Conservation (phyloP, 192 early-diverging fungal species). For the Backusella westeae region DNA sequence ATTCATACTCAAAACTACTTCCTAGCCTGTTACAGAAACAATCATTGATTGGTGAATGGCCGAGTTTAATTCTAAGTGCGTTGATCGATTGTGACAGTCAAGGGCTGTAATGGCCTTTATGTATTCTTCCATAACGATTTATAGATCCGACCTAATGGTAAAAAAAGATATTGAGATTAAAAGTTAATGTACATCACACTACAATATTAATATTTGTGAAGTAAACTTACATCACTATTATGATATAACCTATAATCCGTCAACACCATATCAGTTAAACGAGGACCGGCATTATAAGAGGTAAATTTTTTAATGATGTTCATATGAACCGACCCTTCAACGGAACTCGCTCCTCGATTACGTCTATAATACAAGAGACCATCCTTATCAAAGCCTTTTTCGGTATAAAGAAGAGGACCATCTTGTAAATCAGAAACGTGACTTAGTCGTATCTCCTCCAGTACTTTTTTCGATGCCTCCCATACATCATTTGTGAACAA, state of each 20-base stretch:
- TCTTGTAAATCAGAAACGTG: background rate
- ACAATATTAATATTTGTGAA: no score
- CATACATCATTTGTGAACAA: background rate
- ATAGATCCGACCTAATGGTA: background rate
- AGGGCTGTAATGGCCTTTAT: background rate
- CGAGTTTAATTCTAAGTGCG: background rate
- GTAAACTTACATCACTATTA: background rate
- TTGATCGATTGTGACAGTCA: background rate
- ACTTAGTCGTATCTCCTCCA: background rate
- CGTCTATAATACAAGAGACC: background rate
- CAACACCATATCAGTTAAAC: background rate
- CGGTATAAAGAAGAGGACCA: background rate
- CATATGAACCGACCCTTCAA: background rate
- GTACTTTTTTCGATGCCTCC: background rate
- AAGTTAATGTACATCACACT: no score
- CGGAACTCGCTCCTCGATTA: background rate
- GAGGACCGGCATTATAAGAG: background rate
- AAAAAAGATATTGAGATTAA: no score
- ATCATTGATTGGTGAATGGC: background rate
- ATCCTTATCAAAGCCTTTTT: background rate
- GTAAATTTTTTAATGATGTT: background rate
- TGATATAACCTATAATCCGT: background rate
- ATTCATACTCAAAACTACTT: background rate
- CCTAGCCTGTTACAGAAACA: background rate
- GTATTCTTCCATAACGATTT: background rate